Evolutionary conservation across 2,329 filamentous ascomycete species (phyloP).

Genomic region (Cladophialophora exuberans): DNA sequence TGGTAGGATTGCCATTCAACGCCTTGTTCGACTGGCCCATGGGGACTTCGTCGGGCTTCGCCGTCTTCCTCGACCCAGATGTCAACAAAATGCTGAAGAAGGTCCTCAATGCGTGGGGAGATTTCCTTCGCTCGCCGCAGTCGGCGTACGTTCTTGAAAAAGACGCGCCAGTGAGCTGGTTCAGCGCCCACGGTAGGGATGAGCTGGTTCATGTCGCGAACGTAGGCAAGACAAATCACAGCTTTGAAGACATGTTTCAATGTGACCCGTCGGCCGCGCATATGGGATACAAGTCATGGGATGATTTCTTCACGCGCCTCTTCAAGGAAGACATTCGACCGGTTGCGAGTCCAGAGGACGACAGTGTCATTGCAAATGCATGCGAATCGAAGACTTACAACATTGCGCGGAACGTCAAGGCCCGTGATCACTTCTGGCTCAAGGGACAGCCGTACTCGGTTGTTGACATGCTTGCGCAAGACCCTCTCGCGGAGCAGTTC

Average conservation of each 20-base stretch:
- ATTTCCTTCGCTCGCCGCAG: conserved; percentile 50
- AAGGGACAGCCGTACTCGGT: conserved; percentile 72
- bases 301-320: conserved; percentile 68
- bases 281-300: conserved; percentile 69
- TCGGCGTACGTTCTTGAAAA: conserved; percentile 54
- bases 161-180: conserved; percentile 44
- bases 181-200: conserved; percentile 42
- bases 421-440: conserved; percentile 67
- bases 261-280: conserved; percentile 35
- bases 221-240: conserved; percentile 30
- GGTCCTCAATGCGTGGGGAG: conserved; percentile 55
- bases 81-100: conserved; percentile 58
- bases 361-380: conserved; percentile 61
- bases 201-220: conserved; percentile 41
- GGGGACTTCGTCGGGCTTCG: conserved; percentile 58
- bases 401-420: conserved; percentile 53
- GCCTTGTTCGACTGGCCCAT: conserved; percentile 64
- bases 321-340: conserved; percentile 61
- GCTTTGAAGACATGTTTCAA: conserved; percentile 38
- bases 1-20: conserved; percentile 61
- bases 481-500: conserved; percentile 59
- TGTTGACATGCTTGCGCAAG: conserved; percentile 64
- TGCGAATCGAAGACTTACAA: conserved; percentile 67
- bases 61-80: conserved; percentile 56
- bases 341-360: conserved; percentile 59